Conservation (phyloP, 2,329 filamentous ascomycete species). For the Hymenoscyphus linearis region DNA sequence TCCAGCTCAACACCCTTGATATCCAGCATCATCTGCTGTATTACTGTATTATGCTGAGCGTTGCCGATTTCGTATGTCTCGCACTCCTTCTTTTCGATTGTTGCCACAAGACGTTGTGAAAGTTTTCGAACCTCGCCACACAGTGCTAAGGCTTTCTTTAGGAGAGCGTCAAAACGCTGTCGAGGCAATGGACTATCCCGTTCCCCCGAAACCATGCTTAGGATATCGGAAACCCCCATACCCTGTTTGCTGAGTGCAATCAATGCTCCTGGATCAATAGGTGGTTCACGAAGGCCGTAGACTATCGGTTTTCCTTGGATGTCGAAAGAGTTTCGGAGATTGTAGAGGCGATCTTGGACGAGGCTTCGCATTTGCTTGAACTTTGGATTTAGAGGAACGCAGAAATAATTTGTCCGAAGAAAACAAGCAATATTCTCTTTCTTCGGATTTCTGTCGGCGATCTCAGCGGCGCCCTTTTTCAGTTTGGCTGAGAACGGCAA, state of each 20-base stretch:
- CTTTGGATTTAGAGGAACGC: slow-evolving; percentile 27
- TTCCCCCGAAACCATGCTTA: background rate
- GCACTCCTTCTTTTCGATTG: background rate
- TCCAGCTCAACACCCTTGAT: background rate
- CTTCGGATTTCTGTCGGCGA: background rate
- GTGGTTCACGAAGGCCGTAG: slow-evolving; percentile 29
- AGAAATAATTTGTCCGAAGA: slow-evolving; percentile 26
- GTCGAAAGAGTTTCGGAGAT: slow-evolving; percentile 32
- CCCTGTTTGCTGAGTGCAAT: slow-evolving; percentile 6
- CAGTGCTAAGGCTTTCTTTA: background rate
- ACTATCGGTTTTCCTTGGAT: slow-evolving; percentile 27
- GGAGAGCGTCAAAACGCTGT: background rate
- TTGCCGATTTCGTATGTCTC: background rate
- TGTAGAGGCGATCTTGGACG: slow-evolving; percentile 33
- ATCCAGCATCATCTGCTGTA: background rate
- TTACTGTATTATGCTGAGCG: background rate
- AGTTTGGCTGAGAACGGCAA: slow-evolving; percentile 20
- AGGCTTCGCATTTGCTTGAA: slow-evolving; percentile 19
- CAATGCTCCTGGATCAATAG: slow-evolving; percentile 27
- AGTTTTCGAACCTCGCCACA: background rate
- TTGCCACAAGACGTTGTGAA: background rate
- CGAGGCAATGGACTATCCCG: background rate
- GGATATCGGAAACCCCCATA: background rate
- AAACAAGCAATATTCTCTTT: slow-evolving; percentile 5
- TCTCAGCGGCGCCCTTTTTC: background rate